These are phyloP conservation scores for Reutealis trisperma DNA, from an alignment of 345 rosid species.

Conservation along the genomic window DNA sequence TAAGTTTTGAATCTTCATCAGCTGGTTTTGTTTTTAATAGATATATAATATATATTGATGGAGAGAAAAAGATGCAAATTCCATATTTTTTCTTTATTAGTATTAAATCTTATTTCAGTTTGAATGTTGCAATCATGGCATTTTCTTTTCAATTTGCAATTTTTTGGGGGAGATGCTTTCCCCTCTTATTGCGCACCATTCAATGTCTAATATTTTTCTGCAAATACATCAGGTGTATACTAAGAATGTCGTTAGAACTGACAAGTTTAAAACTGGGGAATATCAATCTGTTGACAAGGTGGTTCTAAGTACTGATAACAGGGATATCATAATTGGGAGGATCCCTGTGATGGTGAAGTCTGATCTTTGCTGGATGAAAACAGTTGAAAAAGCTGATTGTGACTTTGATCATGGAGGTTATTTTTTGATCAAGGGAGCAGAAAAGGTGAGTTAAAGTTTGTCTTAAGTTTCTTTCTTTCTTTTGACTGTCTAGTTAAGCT, in stretches of 20 bases:
- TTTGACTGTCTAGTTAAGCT: not conserved
- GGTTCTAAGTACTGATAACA: slow-evolving; percentile 32
- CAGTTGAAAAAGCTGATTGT: slow-evolving; percentile 62
- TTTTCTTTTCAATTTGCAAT: not conserved
- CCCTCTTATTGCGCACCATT: not conserved
- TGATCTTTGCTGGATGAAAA: slow-evolving; percentile 67
- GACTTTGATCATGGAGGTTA: slow-evolving; percentile 92
- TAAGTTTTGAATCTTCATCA: not conserved
- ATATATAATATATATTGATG: not conserved
- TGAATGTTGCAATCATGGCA: not conserved
- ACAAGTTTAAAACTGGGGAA: slow-evolving; percentile 87
- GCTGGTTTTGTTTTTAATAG: not conserved
- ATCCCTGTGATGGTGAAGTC: slow-evolving; percentile 93
- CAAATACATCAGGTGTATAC: slow-evolving; percentile 55
- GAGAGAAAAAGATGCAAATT: not conserved
- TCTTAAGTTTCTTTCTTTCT: not conserved
- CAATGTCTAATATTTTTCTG: slow-evolving; percentile 15
- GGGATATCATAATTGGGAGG: slow-evolving; percentile 67
- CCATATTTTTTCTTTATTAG: not conserved
- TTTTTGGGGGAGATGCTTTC: not conserved
- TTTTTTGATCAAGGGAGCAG: slow-evolving; percentile 89
- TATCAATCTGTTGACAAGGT: slow-evolving; percentile 49
- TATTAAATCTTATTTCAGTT: not conserved
- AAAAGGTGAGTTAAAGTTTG: slow-evolving; percentile 56
- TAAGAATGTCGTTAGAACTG: slow-evolving; percentile 46